Base-by-base conservation (phyloP, 441 rosid species). In the Erodium moschatum region DNA sequence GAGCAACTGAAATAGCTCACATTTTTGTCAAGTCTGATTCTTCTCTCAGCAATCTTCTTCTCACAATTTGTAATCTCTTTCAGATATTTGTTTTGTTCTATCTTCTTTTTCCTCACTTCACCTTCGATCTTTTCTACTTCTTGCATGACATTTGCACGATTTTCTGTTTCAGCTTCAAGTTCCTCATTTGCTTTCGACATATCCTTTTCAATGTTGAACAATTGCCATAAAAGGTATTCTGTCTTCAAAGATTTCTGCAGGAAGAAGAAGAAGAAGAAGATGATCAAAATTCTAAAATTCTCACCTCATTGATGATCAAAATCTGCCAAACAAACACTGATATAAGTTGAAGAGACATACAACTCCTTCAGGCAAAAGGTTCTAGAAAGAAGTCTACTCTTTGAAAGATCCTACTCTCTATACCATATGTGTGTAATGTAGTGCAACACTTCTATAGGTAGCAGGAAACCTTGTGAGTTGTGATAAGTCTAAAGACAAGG, bases 171-270 rank as follows among this genome's bases (percentile, higher is more conserved):
- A 79, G 81, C 80, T 66, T 90, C 87, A 18, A 90, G 88, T 29
- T 87, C 95, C 42, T 86, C 86, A 58, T 72, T 83, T 1, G 82
- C 79, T 84, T 85, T 87, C 66, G 76, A 78, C 60, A 85, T 76
- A 76, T 95, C 99, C 75, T 85, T 89, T 56, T 87, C 97, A 63
- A 90, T 86, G 75, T 82, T 86, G 80, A 65, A 86, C 71, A 92
- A 81, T 84, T 92, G 93, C 98, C 98, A 95, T 66, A 90, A 79
- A 76, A 72, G 89, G 75, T 89, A 86, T 67, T 92, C 93, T 75
- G 81, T 85, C 91, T 90, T 92, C 85, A 95, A 67, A 73, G 84
- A 72, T 92, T 90, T 91, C 99, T 94, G 91, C 77, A 80, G 67
- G 69, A 64, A 67, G 50, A 16, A 70, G 80, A 69, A 50, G 20